Percentiles rank a stretch among this genome's conserved stretches.
Evolutionary conservation across 306 rosid genomes (phyloP).

Genomic region (Lotus japonicus): DNA sequence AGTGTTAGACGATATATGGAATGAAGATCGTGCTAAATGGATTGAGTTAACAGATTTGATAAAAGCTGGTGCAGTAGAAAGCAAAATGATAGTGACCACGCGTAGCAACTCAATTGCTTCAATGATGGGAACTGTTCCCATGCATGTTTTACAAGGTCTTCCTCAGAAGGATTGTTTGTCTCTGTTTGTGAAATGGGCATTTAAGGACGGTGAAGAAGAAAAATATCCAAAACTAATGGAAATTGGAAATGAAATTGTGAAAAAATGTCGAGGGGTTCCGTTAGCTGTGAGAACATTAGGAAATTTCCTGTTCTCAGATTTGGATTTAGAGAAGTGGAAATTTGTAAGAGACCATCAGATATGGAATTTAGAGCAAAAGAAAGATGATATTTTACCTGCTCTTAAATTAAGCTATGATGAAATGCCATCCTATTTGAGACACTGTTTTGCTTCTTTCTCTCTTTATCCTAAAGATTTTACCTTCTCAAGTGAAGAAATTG

Average conservation of each 20-base stretch:
- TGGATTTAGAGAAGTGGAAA: neutral
- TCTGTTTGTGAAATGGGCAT: conserved; percentile 6
- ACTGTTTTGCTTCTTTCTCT: neutral
- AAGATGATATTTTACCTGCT: neutral
- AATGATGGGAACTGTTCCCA: neutral
- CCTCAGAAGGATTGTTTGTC: neutral
- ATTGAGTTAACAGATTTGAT: neutral
- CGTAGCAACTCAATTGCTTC: conserved; percentile 9
- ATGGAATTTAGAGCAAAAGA: neutral
- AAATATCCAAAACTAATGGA: neutral
- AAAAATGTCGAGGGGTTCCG: neutral
- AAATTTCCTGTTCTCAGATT: neutral
- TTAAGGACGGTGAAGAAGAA: neutral
- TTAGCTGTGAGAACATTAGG: neutral
- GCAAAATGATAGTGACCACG: conserved; percentile 10
- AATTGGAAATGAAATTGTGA: conserved; percentile 3
- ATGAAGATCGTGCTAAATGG: conserved; percentile 10
- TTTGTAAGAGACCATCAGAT: neutral
- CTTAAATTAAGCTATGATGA: conserved; percentile 11
- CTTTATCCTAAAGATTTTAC: neutral
- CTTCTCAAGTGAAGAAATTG: neutral
- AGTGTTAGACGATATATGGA: conserved; percentile 9
- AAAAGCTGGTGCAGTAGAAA: neutral
- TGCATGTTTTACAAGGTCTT: neutral
- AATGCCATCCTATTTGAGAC: conserved; percentile 10